Base-by-base conservation (phyloP, 1,284 basidiomycete genomes). In the Pseudozyma hubeiensis region DNA sequence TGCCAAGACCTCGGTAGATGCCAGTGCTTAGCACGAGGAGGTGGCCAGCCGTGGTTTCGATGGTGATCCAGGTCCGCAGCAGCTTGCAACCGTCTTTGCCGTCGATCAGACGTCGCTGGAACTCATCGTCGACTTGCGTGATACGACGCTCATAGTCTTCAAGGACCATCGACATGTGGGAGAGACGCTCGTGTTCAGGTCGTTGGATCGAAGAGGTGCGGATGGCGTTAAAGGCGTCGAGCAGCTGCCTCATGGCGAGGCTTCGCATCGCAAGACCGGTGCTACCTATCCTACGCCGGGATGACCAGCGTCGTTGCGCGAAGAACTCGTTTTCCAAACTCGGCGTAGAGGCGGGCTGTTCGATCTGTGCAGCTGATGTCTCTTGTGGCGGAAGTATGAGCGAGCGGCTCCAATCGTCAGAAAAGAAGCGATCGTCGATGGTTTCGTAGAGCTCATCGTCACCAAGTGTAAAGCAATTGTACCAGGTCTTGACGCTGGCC, bases 391-490 rank as follows among this genome's bases (percentile, higher is more conserved):
- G 41, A 13, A 70, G 16, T 1, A 55, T 46, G 29, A 66, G 37
- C 4, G 69, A 66, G 17, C 64, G 69, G 24, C 54, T 66, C 69
- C 69, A 72, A 14, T 62, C 59, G 13, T 66, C 63, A 6, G 24
- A 51, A 37, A 66, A 66, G 41, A 59, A 72, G 34, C 60, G 63
- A 9, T 45, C 43, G n/a, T 66, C 59, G 40, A 72, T 48, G 35
- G 52, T 63, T n/a, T 72, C 69, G 59, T 59, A 72, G 11, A 72
- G 56, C 40, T 72, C 69, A 30, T 72, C 69, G 37, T 72, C 69
- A 29, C 69, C 69, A 1, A 72, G 50, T 6, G 64, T 72, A 29
- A 72, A 72, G 31, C 55, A 63, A 13, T 52, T 72, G 39, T 63
- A 50, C 69, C 69, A 72, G 4, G 64, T 50, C 41, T 72, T 72